Evolutionary conservation across 2,329 filamentous ascomycete species (phyloP).

Genomic region (Phaeomoniella chlamydospora): DNA sequence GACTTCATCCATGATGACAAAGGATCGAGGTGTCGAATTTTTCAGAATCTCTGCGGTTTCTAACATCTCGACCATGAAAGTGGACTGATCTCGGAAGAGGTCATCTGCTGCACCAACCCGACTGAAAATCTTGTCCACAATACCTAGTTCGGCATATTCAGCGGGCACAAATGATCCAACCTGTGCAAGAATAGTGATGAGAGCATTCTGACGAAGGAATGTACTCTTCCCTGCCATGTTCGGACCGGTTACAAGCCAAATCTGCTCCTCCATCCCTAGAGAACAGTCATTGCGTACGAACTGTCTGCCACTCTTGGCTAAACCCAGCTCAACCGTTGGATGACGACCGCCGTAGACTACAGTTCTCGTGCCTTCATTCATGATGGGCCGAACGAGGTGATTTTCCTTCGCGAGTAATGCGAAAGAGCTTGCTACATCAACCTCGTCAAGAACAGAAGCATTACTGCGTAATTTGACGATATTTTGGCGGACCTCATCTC

Average conservation of each 20-base stretch:
- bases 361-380: slow-evolving; percentile 52
- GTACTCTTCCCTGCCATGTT: slow-evolving; percentile 99
- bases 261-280: slow-evolving; percentile 60
- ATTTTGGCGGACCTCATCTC: slow-evolving; percentile 62
- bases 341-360: slow-evolving; percentile 77
- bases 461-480: slow-evolving; percentile 79
- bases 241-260: slow-evolving; percentile 60
- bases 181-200: slow-evolving; percentile 88
- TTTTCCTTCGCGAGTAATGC: slow-evolving; percentile 65
- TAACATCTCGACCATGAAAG: slow-evolving; percentile 99
- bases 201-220: slow-evolving; percentile 85
- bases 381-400: slow-evolving; percentile 54
- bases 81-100: slow-evolving; percentile 86
- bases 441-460: slow-evolving; percentile 78
- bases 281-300: slow-evolving; percentile 82
- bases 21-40: slow-evolving; percentile 66
- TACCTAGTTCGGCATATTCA: slow-evolving; percentile 66
- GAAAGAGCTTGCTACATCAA: slow-evolving; percentile 81
- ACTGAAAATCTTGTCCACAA: slow-evolving; percentile 94
- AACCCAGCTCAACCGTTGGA: slow-evolving; percentile 75
- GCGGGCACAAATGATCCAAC: slow-evolving; percentile 88
- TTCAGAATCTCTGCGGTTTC: slow-evolving; percentile 86
- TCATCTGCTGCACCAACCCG: slow-evolving; percentile 90
- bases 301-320: slow-evolving; percentile 61
- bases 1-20: slow-evolving; percentile 98